Evolutionary conservation across 1,139 yeast genomes (phyloP).

Genomic region (Nakaseomyces uthaithaninus): DNA sequence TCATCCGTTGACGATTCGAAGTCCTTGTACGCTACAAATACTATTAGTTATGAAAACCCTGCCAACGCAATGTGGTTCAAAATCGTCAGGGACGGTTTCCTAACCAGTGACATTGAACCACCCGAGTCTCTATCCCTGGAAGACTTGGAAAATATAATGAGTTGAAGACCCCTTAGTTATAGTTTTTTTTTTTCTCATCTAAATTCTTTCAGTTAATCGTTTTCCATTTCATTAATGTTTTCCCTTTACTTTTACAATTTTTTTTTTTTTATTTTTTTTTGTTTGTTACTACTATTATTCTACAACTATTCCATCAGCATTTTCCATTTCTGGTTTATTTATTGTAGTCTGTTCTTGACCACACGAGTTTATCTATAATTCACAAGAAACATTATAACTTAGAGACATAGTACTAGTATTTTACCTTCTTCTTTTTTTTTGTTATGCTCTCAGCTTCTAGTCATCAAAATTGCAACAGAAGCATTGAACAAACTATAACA

Average conservation of each 20-base stretch:
- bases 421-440: too few relatives aligned
- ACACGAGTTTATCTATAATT: too few relatives aligned
- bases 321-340: too few relatives aligned
- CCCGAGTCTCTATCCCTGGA: constrained; percentile 71
- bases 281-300: not conserved
- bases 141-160: constrained; percentile 61
- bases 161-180: constrained; percentile 23
- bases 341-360: too few relatives aligned
- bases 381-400: too few relatives aligned
- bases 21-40: constrained; percentile 2
- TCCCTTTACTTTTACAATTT: not conserved
- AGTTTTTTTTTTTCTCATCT: constrained; percentile 7
- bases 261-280: constrained; percentile 2
- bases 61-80: constrained; percentile 43
- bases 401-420: too few relatives aligned
- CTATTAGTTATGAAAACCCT: constrained; percentile 5
- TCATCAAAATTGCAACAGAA: too few relatives aligned
- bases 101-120: constrained; percentile 64
- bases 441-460: too few relatives aligned
- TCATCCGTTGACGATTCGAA: constrained; percentile 9
- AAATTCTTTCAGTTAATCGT: constrained; percentile 2
- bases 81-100: constrained; percentile 64
- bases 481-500: too few relatives aligned
- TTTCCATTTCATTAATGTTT: not conserved
- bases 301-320: too few relatives aligned